These are phyloP conservation scores for Trifolium fragiferum DNA, from an alignment of 306 rosid species.

Conservation along the genomic window DNA sequence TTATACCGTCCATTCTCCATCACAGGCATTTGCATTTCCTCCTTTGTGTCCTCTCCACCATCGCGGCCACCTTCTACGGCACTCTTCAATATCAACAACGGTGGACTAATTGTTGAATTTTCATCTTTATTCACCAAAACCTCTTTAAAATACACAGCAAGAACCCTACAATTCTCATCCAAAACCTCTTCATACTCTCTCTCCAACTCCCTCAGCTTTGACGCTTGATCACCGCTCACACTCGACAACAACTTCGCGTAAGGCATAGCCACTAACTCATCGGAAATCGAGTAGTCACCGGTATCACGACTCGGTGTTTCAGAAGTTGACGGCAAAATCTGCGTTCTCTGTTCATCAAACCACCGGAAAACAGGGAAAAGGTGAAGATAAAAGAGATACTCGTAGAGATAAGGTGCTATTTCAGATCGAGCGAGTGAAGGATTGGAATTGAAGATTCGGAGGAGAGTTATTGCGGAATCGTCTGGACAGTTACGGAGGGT, in stretches of 20 bases:
- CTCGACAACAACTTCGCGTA: conserved; percentile 62
- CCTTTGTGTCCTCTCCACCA: conserved; percentile 27
- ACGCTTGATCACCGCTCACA: conserved; percentile 70
- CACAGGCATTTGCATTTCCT: conserved; percentile 43
- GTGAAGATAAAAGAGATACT: conserved; percentile 66
- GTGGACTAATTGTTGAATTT: conserved; percentile 42
- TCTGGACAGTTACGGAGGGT: conserved; percentile 50
- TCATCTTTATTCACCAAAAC: conserved; percentile 51
- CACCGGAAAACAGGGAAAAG: conserved; percentile 68
- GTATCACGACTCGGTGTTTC: not conserved
- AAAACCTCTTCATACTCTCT: conserved; percentile 62
- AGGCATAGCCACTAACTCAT: conserved; percentile 49
- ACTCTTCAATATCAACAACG: conserved; percentile 48
- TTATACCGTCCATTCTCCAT: conserved; percentile 78
- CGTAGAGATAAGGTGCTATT: conserved; percentile 70
- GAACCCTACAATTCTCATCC: conserved; percentile 66
- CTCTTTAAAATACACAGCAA: conserved; percentile 61
- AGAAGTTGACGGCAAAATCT: conserved; percentile 43
- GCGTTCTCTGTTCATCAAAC: conserved; percentile 62
- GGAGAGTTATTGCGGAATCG: conserved; percentile 59
- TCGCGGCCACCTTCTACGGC: conserved; percentile 5
- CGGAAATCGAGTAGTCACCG: conserved; percentile 47
- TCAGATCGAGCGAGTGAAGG: conserved; percentile 73
- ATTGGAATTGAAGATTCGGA: conserved; percentile 53
- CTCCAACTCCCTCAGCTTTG: conserved; percentile 72